These are phyloP conservation scores for Fusarium ramigenum DNA, from an alignment of 2,329 filamentous ascomycete genomes.

Conservation along the genomic window DNA sequence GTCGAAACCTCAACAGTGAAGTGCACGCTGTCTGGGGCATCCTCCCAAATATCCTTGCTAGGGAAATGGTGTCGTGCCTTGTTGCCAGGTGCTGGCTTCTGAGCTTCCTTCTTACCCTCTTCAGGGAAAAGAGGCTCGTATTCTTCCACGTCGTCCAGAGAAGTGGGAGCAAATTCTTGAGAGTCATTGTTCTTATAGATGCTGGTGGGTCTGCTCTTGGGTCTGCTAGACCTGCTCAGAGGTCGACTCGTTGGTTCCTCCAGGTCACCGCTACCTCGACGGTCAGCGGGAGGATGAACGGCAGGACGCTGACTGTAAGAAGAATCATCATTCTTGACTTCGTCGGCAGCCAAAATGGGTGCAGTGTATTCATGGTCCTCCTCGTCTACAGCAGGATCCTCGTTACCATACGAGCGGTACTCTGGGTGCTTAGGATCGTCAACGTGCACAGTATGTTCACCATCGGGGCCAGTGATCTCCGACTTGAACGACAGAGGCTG, in stretches of 20 bases:
- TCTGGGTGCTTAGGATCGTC: conserved; percentile 64
- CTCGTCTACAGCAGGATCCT: conserved; percentile 60
- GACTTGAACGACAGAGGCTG: conserved; percentile 42
- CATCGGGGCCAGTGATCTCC: conserved; percentile 53
- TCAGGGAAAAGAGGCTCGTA: conserved; percentile 96
- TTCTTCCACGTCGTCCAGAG: conserved; percentile 87
- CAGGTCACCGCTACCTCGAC: conserved; percentile 67
- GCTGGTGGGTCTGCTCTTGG: conserved; percentile 59
- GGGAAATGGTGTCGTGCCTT: conserved; percentile 79
- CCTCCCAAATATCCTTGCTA: conserved; percentile 97
- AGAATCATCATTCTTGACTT: conserved; percentile 78
- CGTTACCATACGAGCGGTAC: conserved; percentile 50
- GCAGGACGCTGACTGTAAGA: conserved; percentile 80
- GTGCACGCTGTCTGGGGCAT: conserved; percentile 86
- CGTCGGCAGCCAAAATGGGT: conserved; percentile 89
- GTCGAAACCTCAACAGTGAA: conserved; percentile 84
- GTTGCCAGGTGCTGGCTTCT: conserved; percentile 53
- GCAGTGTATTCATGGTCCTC: conserved; percentile 72
- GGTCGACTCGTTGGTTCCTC: conserved; percentile 70
- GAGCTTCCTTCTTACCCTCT: conserved; percentile 66
- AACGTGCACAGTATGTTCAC: conserved; percentile 76
- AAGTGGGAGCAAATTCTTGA: conserved; percentile 68
- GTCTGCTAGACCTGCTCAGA: conserved; percentile 55
- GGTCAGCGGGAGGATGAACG: conserved; percentile 76
- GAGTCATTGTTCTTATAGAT: conserved; percentile 66